Conservation (phyloP, 139 green algal species). For the Nannochloris sp. region DNA sequence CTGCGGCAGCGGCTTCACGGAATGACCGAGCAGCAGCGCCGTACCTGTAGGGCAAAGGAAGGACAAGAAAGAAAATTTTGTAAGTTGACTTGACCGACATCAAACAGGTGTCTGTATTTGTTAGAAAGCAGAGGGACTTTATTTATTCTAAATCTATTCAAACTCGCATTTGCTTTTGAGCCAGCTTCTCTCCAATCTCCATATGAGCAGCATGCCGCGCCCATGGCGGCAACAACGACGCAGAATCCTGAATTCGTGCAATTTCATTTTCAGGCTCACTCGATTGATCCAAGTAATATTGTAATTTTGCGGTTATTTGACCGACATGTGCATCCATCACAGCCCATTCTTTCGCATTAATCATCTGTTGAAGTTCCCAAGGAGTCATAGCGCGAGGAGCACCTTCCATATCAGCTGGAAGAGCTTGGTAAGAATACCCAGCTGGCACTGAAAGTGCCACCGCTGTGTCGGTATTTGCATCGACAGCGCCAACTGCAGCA, state of each 20-base stretch:
- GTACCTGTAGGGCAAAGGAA: neutral
- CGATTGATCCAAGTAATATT: neutral
- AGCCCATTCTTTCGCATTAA: neutral
- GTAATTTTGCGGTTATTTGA: slow-evolving; percentile 7
- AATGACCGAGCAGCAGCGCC: slow-evolving; percentile 37
- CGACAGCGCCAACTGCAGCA: neutral
- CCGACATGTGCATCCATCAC: slow-evolving; percentile 17
- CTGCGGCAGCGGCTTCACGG: slow-evolving; percentile 21
- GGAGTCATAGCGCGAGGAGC: neutral
- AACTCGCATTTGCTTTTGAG: too few relatives aligned
- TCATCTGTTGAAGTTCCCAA: neutral
- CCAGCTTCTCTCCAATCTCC: slow-evolving; percentile 38
- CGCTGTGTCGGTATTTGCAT: neutral
- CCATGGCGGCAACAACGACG: slow-evolving; percentile 19
- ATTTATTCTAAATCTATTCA: too few relatives aligned
- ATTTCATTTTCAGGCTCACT: neutral
- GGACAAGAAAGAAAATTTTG: neutral
- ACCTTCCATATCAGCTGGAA: neutral
- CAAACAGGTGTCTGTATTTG: neutral
- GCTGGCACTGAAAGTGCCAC: too few relatives aligned
- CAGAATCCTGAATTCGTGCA: slow-evolving; percentile 12
- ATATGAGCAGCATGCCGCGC: slow-evolving; percentile 47
- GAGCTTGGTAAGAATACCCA: too few relatives aligned
- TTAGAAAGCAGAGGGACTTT: too few relatives aligned
- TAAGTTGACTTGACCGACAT: neutral